Conservation (phyloP, 257 asterid species). For the Forsythia viridissima region DNA sequence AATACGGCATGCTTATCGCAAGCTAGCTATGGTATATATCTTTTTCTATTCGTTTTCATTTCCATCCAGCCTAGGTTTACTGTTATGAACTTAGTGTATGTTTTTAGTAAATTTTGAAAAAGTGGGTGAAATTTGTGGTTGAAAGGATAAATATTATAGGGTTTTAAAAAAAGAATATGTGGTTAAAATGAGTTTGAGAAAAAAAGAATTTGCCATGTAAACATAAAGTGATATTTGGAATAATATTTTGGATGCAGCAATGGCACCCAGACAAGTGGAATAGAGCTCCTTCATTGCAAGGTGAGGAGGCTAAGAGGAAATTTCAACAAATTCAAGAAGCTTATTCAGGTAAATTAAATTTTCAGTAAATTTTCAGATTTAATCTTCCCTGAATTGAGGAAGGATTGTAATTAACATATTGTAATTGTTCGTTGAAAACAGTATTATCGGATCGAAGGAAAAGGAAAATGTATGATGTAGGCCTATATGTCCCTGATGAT, state of each 20-base stretch:
- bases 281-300: slow-evolving; percentile 51
- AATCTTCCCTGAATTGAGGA: neutral
- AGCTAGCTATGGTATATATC: slow-evolving; percentile 64
- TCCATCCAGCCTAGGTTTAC: too few species aligned
- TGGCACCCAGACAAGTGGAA: slow-evolving; percentile 96
- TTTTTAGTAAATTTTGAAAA: too few species aligned
- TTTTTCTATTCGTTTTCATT: too few species aligned
- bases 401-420: neutral
- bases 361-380: neutral
- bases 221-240: too few species aligned
- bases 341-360: slow-evolving; percentile 63
- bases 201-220: too few species aligned
- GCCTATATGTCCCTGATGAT: slow-evolving; percentile 55
- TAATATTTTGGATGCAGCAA: slow-evolving; percentile 44
- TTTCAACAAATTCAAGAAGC: slow-evolving; percentile 93
- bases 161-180: too few species aligned
- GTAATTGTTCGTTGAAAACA: slow-evolving; percentile 22
- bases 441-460: slow-evolving; percentile 73
- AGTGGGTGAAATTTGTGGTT: too few species aligned
- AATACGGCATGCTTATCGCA: slow-evolving; percentile 72
- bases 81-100: too few species aligned
- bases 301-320: slow-evolving; percentile 69
- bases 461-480: slow-evolving; percentile 74
- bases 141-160: too few species aligned
- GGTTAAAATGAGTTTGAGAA: too few species aligned